Conservation (phyloP, 2,329 filamentous ascomycete genomes). For the Diplodia seriata region DNA sequence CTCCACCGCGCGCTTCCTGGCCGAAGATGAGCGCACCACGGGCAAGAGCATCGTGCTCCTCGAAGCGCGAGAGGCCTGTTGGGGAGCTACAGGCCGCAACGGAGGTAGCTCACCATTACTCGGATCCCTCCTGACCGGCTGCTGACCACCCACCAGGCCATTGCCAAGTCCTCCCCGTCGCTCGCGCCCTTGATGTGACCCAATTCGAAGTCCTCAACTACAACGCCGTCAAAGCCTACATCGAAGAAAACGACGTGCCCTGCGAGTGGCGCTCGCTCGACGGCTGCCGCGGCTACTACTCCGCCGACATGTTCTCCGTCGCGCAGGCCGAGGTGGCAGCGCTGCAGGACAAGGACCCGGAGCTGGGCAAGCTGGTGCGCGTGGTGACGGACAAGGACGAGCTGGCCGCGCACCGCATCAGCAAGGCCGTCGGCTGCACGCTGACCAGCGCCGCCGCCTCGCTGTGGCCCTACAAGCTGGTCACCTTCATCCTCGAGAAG, state of each 20-base stretch:
- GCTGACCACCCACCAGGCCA: constrained; percentile 54
- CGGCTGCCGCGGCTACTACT: constrained; percentile 70
- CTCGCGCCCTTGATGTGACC: constrained; percentile 64
- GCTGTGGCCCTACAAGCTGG: constrained; percentile 85
- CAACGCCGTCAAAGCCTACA: constrained; percentile 63
- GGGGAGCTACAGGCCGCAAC: constrained; percentile 77
- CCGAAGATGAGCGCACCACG: constrained; percentile 52
- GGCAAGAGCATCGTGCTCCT: constrained; percentile 70
- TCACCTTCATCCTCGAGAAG: constrained; percentile 71
- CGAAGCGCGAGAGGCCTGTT: constrained; percentile 80
- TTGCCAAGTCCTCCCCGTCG: constrained; percentile 75
- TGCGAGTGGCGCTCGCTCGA: constrained; percentile 73
- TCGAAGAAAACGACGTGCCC: constrained; percentile 63
- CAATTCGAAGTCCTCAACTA: constrained; percentile 77
- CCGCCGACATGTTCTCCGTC: constrained; percentile 60
- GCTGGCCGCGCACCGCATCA: constrained; percentile 60
- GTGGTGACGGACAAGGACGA: constrained; percentile 51
- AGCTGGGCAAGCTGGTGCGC: constrained; percentile 58
- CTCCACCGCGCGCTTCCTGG: constrained; percentile 70
- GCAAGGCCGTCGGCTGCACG: constrained; percentile 63
- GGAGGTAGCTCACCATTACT: constrained; percentile 14
- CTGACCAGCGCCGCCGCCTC: constrained; percentile 70
- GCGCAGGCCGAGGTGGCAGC: constrained; percentile 59
- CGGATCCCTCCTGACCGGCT: neutral
- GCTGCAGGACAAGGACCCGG: constrained; percentile 61